Evolutionary conservation across 306 rosid species (phyloP), one percentile per base, ranked within the genome.

Genomic region (Vigna hirtella): DNA sequence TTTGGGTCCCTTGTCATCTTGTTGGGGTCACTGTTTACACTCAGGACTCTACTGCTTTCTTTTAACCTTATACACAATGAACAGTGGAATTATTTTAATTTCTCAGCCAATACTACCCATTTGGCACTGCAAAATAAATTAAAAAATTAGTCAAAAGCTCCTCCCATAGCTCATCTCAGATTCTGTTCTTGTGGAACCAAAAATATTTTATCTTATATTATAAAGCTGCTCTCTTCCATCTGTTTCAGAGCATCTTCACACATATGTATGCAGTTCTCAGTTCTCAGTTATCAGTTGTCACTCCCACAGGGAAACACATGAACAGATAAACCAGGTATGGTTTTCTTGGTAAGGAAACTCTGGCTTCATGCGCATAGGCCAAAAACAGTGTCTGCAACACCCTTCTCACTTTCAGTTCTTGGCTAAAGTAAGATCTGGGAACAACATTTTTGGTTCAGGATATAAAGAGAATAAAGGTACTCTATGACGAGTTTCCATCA

Each of bases 161-260:
- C 87, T 89, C 89, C 87, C 89, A 86, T 85, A 88, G 77, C 87
- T 86, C 81, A 83, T 89, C 85, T 89, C 83, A 92, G 98, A 95
- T 92, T 95, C 96, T 89, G 87, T 86, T 91, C 83, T 9, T 87
- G 96, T 91, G 84, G 86, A 87, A 80, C 91, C 81, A 86, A 82
- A 90, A 83, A 79, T 79, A 78, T 77, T 77, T 75, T 75, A 65
- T 66, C 67, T 59, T 73, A 57, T 66, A 74, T 56, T 82, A 84
- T 83, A 85, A 91, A 95, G 96, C 91, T 88, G 88, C 87, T 89
- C 82, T 86, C 80, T 78, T 77, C 70, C 90, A 82, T 83, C 84
- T 84, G 77, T 87, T 90, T 81, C 91, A 89, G 83, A 86, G 91
- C 95, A 89, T 88, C 93, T 88, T 84, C 89, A 69, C 86, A 50